Evolutionary conservation across 2,329 filamentous ascomycete genomes (phyloP).

Genomic region (Ceratocystis destructans): DNA sequence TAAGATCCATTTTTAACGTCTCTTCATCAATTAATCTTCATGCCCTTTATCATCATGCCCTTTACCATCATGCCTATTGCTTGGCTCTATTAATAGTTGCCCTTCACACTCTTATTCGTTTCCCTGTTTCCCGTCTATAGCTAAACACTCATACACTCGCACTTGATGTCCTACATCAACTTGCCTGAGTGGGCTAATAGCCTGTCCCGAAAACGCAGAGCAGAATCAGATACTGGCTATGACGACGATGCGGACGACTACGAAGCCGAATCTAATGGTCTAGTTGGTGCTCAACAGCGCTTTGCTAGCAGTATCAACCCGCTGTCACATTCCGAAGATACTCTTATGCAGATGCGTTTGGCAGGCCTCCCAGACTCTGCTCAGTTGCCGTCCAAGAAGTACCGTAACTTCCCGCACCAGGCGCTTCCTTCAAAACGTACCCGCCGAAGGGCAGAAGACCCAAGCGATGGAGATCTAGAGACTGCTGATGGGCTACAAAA

Average conservation of each 20-base stretch:
- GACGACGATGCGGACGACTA: conserved; percentile 2
- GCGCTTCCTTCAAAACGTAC: neutral
- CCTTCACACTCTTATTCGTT: neutral
- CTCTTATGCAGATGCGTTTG: conserved; percentile 34
- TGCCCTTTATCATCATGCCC: neutral
- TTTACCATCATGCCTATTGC: neutral
- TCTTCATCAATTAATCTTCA: neutral
- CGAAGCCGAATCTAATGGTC: neutral
- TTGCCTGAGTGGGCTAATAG: conserved; percentile 14
- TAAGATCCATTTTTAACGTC: conserved; percentile 2
- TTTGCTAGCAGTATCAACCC: conserved; percentile 32
- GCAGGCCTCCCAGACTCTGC: conserved; percentile 36
- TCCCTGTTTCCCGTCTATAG: neutral
- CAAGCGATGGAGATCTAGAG: neutral
- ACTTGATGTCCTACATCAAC: conserved; percentile 10
- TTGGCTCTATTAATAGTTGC: neutral
- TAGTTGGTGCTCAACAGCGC: conserved; percentile 9
- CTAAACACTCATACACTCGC: neutral
- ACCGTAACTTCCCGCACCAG: conserved; percentile 36
- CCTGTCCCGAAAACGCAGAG: conserved; percentile 14
- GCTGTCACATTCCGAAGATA: conserved; percentile 34
- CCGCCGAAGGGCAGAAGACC: neutral
- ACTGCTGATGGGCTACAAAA: neutral
- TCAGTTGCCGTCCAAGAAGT: conserved; percentile 29
- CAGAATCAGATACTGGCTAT: neutral